phyloP scores from a whole-genome alignment of 495 filamentous ascomycete genomes.

The Astrothelium macrocarpum region DNA sequence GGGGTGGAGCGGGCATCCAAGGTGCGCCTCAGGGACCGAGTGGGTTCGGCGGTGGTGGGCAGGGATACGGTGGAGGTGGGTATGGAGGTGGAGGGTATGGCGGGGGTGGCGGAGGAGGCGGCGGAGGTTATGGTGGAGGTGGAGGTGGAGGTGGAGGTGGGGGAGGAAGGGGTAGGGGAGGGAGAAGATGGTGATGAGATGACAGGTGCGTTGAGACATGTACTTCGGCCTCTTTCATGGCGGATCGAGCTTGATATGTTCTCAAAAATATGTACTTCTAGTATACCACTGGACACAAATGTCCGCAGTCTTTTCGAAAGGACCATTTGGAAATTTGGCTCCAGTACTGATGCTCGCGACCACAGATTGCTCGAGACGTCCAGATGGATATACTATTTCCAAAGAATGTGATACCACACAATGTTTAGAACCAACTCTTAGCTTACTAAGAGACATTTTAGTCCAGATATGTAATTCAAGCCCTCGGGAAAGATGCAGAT shows the following conservation, averaged over 20 bases:
- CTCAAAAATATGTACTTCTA: background rate
- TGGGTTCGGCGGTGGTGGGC: slow-evolving; percentile 7
- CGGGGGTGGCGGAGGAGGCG: slow-evolving; percentile 13
- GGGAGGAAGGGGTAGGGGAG: slow-evolving; percentile 19
- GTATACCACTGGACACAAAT: background rate
- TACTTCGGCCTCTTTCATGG: background rate
- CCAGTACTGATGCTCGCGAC: background rate
- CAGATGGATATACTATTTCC: background rate
- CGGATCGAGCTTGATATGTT: background rate
- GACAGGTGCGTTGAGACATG: background rate
- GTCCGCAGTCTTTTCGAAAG: background rate
- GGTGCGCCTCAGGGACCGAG: slow-evolving; percentile 6
- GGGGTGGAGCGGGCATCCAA: slow-evolving; percentile 9
- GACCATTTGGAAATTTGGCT: background rate
- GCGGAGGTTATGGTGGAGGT: no score
- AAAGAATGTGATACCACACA: background rate
- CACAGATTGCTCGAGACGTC: background rate
- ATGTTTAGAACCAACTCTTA: background rate
- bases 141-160: no score
- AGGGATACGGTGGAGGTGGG: slow-evolving; percentile 12
- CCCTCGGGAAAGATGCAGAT: background rate
- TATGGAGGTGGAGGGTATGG: slow-evolving; percentile 12
- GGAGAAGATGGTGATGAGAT: slow-evolving; percentile 21
- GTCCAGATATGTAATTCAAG: background rate
- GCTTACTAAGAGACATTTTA: background rate